Conservation (phyloP, 352 stramenopile genomes). For the Pythium dissimile region DNA sequence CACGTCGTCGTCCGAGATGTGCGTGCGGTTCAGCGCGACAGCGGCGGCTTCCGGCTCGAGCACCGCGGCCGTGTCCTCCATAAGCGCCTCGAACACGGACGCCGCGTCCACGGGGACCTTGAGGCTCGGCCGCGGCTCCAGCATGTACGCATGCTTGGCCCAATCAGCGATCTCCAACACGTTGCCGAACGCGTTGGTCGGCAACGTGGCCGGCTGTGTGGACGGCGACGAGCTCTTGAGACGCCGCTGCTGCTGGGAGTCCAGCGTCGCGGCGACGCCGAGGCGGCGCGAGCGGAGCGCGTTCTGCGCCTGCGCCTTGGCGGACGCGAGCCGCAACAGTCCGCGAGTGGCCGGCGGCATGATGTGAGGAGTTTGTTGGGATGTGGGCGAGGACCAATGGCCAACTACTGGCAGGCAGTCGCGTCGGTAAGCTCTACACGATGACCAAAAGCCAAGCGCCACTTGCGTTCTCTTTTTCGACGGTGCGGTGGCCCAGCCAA, state of each 20-base stretch:
- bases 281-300: constrained; percentile 5
- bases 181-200: constrained; percentile 19
- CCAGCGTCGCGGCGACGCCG: not conserved
- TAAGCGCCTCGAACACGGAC: constrained; percentile 18
- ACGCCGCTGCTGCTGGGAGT: constrained; percentile 10
- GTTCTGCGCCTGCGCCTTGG: not conserved
- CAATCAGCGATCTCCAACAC: constrained; percentile 50
- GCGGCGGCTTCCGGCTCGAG: constrained; percentile 10
- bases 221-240: constrained; percentile 24
- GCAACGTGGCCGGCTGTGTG: not conserved
- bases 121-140: constrained; percentile 47
- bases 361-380: not conserved
- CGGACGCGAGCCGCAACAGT: constrained; percentile 14
- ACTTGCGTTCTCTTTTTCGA: constrained; percentile 14
- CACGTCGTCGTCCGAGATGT: constrained; percentile 68
- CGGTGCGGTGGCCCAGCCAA: constrained; percentile 11
- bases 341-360: constrained; percentile 2
- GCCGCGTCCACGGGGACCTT: constrained; percentile 3
- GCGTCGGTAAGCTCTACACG: not conserved
- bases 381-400: not conserved
- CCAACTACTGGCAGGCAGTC: not conserved
- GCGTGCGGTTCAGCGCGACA: constrained; percentile 25
- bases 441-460: not conserved
- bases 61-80: constrained; percentile 10
- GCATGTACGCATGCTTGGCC: constrained; percentile 46